Evolutionary conservation across 768 basidiomycete species (phyloP), one percentile per base, ranked within the genome.

Genomic region (Russula compacta): DNA sequence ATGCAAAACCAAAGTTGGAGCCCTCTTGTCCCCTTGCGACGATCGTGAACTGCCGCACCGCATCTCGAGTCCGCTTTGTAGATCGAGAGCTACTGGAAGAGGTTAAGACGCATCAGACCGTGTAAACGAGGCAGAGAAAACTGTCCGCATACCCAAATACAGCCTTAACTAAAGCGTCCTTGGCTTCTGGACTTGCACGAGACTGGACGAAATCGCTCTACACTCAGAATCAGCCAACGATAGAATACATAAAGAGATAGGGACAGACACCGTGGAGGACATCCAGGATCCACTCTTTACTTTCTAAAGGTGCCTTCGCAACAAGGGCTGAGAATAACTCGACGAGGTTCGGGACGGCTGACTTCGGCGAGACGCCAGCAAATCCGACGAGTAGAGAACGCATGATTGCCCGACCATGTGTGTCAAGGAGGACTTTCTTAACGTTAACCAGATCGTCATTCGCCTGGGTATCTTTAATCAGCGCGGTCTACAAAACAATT

Each of bases 1-100:
- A 83, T 2, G 90, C 83, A 71, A 88, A 92, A 8, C 92, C 92
- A 71, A 94, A 95, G 62, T 82, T 85, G 9, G 91, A 87, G 8
- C 87, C 89, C 66, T 91, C 90, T 59, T 94, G 72, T 2, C 92
- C 92, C 68, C 92, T 75, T 11, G 91, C 87, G 19, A 95, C 81
- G 0, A 95, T 77, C 1, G 87, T 86, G 71, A 95, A 94, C 64
- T 95, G 89, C 65, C 92, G 85, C 11, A 91, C 85, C 0, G 92
- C 92, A 42, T 93, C 92, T 64, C 87, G 77, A 39, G 85, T 91
- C 65, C 78, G 80, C 69, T 85, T 87, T 2, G 83, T 74, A 17
- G 87, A 87, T 44, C 89, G 80, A 39, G 89, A 84, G 32, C 89
- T 89, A 57, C 10, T 36, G 47, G 6, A 1, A 24, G 36, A 14